Evolutionary conservation across 345 rosid genomes (phyloP).

Genomic region (Murraya koenigii): DNA sequence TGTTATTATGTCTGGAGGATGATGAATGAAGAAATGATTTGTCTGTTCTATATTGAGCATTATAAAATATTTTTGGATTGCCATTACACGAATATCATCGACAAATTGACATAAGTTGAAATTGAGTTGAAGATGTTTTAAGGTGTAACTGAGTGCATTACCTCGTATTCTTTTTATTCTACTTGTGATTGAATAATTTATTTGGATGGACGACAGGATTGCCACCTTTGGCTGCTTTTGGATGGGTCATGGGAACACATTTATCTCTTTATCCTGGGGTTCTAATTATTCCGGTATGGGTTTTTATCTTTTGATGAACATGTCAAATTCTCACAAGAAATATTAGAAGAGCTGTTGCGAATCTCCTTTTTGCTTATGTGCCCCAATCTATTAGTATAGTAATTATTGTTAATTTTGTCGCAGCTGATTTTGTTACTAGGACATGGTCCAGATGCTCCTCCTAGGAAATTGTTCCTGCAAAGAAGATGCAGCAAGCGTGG

Average conservation of each 20-base stretch:
- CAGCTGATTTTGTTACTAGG: conserved; percentile 76
- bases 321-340: conserved; percentile 4
- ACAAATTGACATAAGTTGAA: not conserved
- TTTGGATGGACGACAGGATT: conserved; percentile 47
- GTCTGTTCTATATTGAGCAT: not conserved
- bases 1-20: not conserved
- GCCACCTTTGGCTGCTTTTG: conserved; percentile 88
- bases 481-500: conserved; percentile 28
- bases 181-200: conserved; percentile 9
- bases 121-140: not conserved
- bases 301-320: not conserved
- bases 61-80: not conserved
- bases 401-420: conserved; percentile 23
- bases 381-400: not conserved
- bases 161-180: not conserved
- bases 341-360: not conserved
- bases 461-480: conserved; percentile 58
- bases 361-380: not conserved
- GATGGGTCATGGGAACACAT: conserved; percentile 88
- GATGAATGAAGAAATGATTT: not conserved
- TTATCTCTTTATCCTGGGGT: conserved; percentile 81
- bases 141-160: not conserved
- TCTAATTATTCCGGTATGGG: conserved; percentile 72
- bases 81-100: not conserved
- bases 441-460: conserved; percentile 84